Evolutionary conservation across 2,329 filamentous ascomycete genomes (phyloP).

Genomic region (Cordyceps cateniannulata): DNA sequence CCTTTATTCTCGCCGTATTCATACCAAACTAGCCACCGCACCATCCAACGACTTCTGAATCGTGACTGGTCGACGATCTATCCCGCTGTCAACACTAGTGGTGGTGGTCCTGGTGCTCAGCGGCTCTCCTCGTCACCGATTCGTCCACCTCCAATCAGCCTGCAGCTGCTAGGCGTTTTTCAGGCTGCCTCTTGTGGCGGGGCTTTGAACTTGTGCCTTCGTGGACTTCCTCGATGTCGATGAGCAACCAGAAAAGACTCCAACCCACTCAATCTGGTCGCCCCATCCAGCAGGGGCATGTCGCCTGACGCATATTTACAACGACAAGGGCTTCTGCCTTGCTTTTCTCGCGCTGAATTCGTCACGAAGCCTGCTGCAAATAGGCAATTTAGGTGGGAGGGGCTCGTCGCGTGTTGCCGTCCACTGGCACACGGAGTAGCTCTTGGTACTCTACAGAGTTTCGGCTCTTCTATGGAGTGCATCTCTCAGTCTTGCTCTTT

Average conservation of each 20-base stretch:
- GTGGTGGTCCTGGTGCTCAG: not conserved
- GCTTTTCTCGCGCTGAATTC: not conserved
- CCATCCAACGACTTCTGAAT: not conserved
- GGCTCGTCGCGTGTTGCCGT: not conserved
- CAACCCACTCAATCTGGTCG: not conserved
- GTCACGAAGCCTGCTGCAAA: not conserved
- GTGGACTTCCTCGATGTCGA: not conserved
- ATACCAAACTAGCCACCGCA: not conserved
- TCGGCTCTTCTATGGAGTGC: not conserved
- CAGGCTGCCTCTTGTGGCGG: conserved; percentile 7
- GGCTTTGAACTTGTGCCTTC: not conserved
- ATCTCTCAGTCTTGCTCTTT: not conserved
- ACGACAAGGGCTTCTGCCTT: conserved; percentile 6
- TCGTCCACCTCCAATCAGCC: conserved; percentile 9
- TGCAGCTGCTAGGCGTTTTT: conserved; percentile 10
- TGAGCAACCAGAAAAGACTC: not conserved
- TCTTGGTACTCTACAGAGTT: not conserved
- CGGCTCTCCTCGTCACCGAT: conserved; percentile 1
- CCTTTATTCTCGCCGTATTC: not conserved
- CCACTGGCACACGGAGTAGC: not conserved
- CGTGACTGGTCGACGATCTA: not conserved
- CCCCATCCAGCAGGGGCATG: conserved; percentile 2
- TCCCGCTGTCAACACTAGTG: not conserved
- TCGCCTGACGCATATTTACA: not conserved
- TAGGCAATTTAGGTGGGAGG: not conserved